These are phyloP conservation scores for Infundibulicybe gibba DNA, from an alignment of 768 basidiomycete species.

Conservation along the genomic window DNA sequence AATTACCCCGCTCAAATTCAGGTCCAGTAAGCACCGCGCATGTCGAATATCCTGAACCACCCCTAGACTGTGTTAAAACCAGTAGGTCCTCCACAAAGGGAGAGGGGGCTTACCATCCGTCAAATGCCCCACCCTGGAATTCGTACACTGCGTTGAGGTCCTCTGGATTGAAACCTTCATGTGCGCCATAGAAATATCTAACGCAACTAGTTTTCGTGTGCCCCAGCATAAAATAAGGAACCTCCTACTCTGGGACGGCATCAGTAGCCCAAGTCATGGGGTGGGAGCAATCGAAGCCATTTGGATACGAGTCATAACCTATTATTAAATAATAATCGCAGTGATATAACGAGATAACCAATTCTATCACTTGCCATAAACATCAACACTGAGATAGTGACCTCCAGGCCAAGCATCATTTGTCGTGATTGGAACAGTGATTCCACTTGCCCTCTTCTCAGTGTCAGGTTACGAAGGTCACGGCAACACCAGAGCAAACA, in stretches of 20 bases:
- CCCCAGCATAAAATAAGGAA: background rate
- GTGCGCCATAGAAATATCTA: slow-evolving; percentile 37
- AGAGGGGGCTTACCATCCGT: slow-evolving; percentile 33
- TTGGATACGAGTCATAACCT: slow-evolving; percentile 46
- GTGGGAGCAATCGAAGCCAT: slow-evolving; percentile 51
- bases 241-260: slow-evolving; percentile 35
- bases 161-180: slow-evolving; percentile 30
- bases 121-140: slow-evolving; percentile 50
- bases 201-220: background rate
- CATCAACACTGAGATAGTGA: slow-evolving; percentile 40
- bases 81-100: background rate
- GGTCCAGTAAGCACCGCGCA: slow-evolving; percentile 33
- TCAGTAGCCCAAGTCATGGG: slow-evolving; percentile 40
- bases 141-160: slow-evolving; percentile 39
- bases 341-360: no score
- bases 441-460: slow-evolving; percentile 34
- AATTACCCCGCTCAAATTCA: slow-evolving; percentile 41
- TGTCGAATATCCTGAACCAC: slow-evolving; percentile 28
- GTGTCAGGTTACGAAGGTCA: background rate
- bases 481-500: slow-evolving; percentile 2
- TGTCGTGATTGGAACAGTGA: slow-evolving; percentile 42
- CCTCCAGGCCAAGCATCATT: slow-evolving; percentile 46
- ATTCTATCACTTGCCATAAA: slow-evolving; percentile 33
- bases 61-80: slow-evolving; percentile 25
- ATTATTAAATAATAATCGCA: slow-evolving; percentile 4